phyloP scores from a whole-genome alignment of 208 protist species.

The Wallacemonas sp. region DNA sequence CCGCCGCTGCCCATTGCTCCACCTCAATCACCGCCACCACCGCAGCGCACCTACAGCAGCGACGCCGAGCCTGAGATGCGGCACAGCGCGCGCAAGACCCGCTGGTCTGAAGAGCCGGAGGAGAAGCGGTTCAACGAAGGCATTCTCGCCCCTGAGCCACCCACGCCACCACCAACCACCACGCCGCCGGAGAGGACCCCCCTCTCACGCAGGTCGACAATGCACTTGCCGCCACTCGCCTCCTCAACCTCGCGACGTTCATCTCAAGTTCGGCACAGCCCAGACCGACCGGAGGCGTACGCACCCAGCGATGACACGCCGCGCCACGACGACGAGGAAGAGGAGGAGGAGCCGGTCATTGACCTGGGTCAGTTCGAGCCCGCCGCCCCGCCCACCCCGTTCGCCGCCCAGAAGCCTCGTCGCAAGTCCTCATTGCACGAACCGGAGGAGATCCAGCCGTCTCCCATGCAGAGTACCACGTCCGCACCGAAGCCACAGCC shows the following conservation, averaged over 20 bases:
- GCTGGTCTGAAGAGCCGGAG: conserved; percentile 12
- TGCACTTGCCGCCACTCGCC: neutral
- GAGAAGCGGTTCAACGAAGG: conserved; percentile 14
- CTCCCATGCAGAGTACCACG: neutral
- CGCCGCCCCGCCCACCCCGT: neutral
- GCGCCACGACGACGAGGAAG: neutral
- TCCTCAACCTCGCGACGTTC: conserved; percentile 1
- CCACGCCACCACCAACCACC: neutral
- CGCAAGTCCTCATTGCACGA: neutral
- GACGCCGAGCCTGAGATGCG: neutral
- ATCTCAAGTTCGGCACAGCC: no score
- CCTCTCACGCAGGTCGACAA: neutral
- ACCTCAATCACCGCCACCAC: neutral
- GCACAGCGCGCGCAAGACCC: conserved; percentile 7
- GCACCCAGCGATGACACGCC: neutral
- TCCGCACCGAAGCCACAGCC: neutral
- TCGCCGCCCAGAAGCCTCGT: neutral
- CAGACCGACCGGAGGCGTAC: no score
- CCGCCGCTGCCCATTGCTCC: conserved; percentile 4
- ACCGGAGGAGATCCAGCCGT: neutral
- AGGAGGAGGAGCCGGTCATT: neutral
- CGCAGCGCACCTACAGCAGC: no score
- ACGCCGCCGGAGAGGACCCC: neutral
- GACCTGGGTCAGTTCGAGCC: neutral
- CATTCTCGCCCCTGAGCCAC: neutral